phyloP scores from a whole-genome alignment of 306 rosid genomes.

The Erythrophleum fordii region DNA sequence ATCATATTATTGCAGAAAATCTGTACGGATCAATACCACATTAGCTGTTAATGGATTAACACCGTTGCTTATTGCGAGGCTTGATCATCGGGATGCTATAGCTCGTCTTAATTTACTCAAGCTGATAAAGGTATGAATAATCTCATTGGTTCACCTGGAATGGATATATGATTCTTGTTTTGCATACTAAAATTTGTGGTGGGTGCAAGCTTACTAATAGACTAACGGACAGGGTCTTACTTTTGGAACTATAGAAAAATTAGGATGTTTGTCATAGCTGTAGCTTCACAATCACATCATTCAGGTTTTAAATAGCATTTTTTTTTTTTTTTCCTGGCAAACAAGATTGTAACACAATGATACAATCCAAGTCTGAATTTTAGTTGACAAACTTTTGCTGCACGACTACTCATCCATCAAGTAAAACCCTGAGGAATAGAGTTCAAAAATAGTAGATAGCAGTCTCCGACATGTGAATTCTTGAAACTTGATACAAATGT shows the following conservation, averaged over 20 bases:
- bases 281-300: not conserved
- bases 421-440: not conserved
- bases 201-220: constrained; percentile 2
- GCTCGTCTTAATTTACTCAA: constrained; percentile 98
- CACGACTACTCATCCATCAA: not conserved
- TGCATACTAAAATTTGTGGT: constrained; percentile 27
- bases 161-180: constrained; percentile 28
- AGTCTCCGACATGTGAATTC: not conserved
- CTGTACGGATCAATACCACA: constrained; percentile 93
- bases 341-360: constrained; percentile 2
- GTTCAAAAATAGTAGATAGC: not conserved
- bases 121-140: constrained; percentile 76
- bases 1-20: constrained; percentile 73
- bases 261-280: not conserved
- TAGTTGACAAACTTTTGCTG: not conserved
- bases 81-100: constrained; percentile 98
- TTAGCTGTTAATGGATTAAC: constrained; percentile 96
- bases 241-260: not conserved
- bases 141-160: not conserved
- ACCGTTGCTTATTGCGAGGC: constrained; percentile 89
- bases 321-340: not conserved
- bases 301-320: not conserved
- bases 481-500: not conserved
- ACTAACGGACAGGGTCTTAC: not conserved
- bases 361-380: not conserved